phyloP scores from a whole-genome alignment of 1,284 basidiomycete species.

The Lignosus rhinocerotis region DNA sequence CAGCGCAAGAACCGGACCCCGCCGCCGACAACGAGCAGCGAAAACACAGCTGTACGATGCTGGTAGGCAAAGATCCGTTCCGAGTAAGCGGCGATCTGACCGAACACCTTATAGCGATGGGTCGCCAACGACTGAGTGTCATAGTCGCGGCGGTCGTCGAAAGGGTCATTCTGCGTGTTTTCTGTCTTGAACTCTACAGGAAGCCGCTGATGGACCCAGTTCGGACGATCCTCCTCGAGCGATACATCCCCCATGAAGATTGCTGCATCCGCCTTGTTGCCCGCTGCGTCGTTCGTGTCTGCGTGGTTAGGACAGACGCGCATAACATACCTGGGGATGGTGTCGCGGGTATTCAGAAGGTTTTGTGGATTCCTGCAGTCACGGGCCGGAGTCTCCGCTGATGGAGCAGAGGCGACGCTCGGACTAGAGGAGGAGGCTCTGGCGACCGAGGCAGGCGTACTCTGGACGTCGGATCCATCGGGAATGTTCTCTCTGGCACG shows the following conservation, averaged over 20 bases:
- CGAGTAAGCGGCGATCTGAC: neutral
- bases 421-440: neutral
- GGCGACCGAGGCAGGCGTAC: neutral
- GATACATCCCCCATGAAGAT: neutral
- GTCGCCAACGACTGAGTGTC: neutral
- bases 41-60: neutral
- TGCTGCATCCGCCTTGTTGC: slow-evolving; percentile 1
- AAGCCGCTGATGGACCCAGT: neutral
- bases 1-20: slow-evolving; percentile 1
- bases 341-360: too few species aligned
- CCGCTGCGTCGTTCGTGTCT: neutral
- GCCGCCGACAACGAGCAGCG: neutral
- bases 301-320: neutral
- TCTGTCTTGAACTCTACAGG: neutral
- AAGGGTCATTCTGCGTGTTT: neutral
- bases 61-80: neutral
- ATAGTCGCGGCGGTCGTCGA: neutral
- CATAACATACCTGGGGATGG: neutral
- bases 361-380: too few species aligned
- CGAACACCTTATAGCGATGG: neutral
- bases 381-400: neutral
- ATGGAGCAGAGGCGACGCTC: neutral
- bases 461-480: neutral
- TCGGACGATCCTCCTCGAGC: neutral
- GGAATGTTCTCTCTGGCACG: neutral